phyloP scores from a whole-genome alignment of 352 stramenopile species.

The Phytopythium vexans region DNA sequence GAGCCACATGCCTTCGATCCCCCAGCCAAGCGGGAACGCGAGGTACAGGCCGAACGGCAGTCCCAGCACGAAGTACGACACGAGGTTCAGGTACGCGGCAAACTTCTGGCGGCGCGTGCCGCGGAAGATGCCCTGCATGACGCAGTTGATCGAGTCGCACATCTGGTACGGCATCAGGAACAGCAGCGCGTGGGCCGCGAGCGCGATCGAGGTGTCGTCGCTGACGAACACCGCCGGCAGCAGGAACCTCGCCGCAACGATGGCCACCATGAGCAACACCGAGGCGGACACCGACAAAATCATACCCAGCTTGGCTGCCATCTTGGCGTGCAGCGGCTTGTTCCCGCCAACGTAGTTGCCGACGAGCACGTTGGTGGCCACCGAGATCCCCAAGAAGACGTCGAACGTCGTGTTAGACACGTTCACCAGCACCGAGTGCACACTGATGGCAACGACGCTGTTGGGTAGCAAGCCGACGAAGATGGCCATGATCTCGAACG shows the following conservation, averaged over 20 bases:
- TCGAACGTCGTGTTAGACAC: constrained; percentile 69
- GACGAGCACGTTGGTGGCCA: constrained; percentile 79
- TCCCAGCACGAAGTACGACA: constrained; percentile 70
- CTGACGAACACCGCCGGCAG: constrained; percentile 75
- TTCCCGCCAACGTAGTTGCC: constrained; percentile 81
- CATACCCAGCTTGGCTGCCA: constrained; percentile 70
- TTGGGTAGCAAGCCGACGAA: constrained; percentile 61
- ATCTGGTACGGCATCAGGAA: constrained; percentile 71
- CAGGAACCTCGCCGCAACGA: constrained; percentile 39
- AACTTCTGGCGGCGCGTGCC: constrained; percentile 56
- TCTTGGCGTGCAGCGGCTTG: constrained; percentile 79
- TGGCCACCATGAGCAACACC: constrained; percentile 29
- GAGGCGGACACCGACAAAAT: constrained; percentile 44
- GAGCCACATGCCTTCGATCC: constrained; percentile 74
- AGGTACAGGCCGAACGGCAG: constrained; percentile 58
- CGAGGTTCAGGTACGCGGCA: constrained; percentile 58
- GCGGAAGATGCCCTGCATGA: constrained; percentile 75
- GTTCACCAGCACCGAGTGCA: constrained; percentile 69
- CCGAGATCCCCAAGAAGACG: constrained; percentile 75
- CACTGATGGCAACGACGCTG: constrained; percentile 62
- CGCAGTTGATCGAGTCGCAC: constrained; percentile 62
- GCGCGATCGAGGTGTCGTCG: constrained; percentile 40
- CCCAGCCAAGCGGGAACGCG: constrained; percentile 51
- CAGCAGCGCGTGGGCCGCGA: constrained; percentile 45
- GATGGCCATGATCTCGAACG: constrained; percentile 77